phyloP scores from a whole-genome alignment of 1,284 basidiomycete species.

The Rhodotorula sp. region DNA sequence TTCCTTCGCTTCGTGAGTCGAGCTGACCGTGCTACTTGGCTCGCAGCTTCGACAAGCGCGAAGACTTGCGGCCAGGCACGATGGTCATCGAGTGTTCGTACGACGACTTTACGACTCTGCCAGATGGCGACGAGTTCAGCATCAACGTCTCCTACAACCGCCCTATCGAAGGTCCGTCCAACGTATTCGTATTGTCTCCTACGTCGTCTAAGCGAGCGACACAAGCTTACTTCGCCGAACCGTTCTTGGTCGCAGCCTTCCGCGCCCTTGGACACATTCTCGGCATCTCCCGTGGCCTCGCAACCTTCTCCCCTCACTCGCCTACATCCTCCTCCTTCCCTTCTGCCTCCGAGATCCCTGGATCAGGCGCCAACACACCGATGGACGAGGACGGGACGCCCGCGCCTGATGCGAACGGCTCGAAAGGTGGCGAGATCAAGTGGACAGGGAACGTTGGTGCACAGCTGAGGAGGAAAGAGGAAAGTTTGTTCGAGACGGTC shows the following conservation, averaged over 20 bases:
- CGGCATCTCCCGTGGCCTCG: slow-evolving; percentile 32
- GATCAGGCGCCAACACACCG: neutral
- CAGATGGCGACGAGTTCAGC: slow-evolving; percentile 5
- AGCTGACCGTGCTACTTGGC: neutral
- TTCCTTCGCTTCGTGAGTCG: neutral
- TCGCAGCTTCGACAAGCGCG: slow-evolving; percentile 25
- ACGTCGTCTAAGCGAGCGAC: too few species aligned
- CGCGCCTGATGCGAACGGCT: too few species aligned
- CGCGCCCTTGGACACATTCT: slow-evolving; percentile 41
- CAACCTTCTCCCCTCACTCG: slow-evolving; percentile 14
- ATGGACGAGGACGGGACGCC: slow-evolving; percentile 17
- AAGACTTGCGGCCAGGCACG: neutral
- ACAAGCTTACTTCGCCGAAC: neutral
- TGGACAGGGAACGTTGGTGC: slow-evolving; percentile 34
- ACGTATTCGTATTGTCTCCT: neutral
- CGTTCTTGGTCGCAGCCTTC: slow-evolving; percentile 24
- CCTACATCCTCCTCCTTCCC: neutral
- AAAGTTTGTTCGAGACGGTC: slow-evolving; percentile 38
- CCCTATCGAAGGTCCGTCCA: slow-evolving; percentile 37
- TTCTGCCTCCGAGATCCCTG: slow-evolving; percentile 1
- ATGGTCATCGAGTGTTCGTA: slow-evolving; percentile 20
- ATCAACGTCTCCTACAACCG: slow-evolving; percentile 30
- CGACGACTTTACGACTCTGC: slow-evolving; percentile 34
- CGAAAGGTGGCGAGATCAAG: slow-evolving; percentile 11
- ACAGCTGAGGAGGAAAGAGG: slow-evolving; percentile 30